phyloP scores from a whole-genome alignment of 2,329 filamentous ascomycete species.

The Cordyceps cicadae region DNA sequence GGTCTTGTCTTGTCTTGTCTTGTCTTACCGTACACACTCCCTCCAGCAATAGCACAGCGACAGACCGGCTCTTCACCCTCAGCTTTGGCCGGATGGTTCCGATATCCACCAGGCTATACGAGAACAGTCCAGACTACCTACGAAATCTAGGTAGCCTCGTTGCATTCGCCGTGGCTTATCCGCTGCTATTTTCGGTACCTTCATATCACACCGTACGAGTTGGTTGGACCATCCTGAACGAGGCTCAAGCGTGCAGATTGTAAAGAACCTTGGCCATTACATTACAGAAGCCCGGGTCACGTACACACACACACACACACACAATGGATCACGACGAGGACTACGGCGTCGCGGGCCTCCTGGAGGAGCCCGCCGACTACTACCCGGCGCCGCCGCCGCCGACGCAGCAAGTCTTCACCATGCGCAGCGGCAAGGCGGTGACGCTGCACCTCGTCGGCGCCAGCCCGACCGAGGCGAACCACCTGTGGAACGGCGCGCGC shows the following conservation, averaged over 20 bases:
- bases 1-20: background rate
- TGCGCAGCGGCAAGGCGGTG: slow-evolving; percentile 57
- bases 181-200: background rate
- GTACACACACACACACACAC: background rate
- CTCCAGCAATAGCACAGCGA: background rate
- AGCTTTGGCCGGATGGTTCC: background rate
- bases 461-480: slow-evolving; percentile 82
- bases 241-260: background rate
- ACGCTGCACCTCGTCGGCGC: slow-evolving; percentile 75
- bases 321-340: slow-evolving; percentile 23
- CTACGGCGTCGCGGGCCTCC: slow-evolving; percentile 45
- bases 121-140: background rate
- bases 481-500: slow-evolving; percentile 84
- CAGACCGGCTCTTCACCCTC: background rate
- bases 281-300: too few species aligned
- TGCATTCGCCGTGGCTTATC: background rate
- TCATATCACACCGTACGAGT: background rate
- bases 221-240: background rate
- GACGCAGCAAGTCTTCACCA: slow-evolving; percentile 62
- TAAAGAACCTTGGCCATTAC: too few species aligned
- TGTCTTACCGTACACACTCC: background rate
- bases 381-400: slow-evolving; percentile 70
- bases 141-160: background rate
- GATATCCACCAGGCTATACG: background rate
- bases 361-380: slow-evolving; percentile 73